These are phyloP conservation scores for Penstemon barbatus DNA, from an alignment of 257 asterid species.

Conservation along the genomic window DNA sequence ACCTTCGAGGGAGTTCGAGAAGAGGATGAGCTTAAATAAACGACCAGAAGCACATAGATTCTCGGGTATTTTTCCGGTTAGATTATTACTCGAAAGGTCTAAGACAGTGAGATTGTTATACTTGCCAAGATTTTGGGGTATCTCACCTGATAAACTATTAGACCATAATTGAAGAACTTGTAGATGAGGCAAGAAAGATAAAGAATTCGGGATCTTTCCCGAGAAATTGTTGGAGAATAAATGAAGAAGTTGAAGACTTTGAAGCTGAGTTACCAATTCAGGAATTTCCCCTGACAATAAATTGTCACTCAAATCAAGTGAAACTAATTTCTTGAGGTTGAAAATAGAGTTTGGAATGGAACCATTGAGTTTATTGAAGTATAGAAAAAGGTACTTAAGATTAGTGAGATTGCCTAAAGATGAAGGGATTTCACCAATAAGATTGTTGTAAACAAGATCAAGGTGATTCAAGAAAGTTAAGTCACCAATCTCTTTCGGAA, in stretches of 20 bases:
- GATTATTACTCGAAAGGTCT: constrained; percentile 78
- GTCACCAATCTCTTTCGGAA: constrained; percentile 64
- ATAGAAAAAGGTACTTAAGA: constrained; percentile 63
- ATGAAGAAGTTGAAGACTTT: constrained; percentile 66
- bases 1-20: constrained; percentile 70
- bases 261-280: constrained; percentile 38
- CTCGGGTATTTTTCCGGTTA: constrained; percentile 67
- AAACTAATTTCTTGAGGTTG: constrained; percentile 45
- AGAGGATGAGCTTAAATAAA: constrained; percentile 72
- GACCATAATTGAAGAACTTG: constrained; percentile 85
- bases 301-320: constrained; percentile 85
- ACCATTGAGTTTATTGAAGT: constrained; percentile 73
- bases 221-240: constrained; percentile 71
- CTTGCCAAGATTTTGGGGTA: constrained; percentile 63
- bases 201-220: constrained; percentile 62
- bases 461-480: constrained; percentile 54
- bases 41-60: constrained; percentile 49
- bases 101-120: constrained; percentile 61
- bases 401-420: constrained; percentile 74
- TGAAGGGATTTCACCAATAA: constrained; percentile 76
- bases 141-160: constrained; percentile 57
- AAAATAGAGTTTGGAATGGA: constrained; percentile 56
- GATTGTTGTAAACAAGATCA: constrained; percentile 75
- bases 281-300: constrained; percentile 66
- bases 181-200: constrained; percentile 59